Evolutionary conservation across 371 early-diverging fungal species (phyloP).

Genomic region (Blyttiomyces sp.): DNA sequence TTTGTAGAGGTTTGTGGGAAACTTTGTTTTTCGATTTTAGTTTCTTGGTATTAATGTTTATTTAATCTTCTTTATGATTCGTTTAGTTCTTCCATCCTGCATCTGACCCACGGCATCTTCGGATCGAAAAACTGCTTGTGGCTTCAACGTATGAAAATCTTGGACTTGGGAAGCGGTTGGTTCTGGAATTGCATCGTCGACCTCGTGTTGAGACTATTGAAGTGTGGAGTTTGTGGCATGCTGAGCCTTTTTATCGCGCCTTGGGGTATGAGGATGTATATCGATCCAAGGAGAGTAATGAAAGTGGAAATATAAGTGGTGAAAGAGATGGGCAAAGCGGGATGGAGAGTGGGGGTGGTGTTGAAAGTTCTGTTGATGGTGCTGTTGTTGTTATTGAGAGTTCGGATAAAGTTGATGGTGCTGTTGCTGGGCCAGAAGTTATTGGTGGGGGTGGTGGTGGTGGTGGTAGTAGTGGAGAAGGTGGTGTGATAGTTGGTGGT

Average conservation of each 20-base stretch:
- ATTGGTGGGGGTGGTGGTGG: not conserved
- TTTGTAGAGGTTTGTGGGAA: constrained; percentile 9
- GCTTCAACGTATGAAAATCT: constrained; percentile 18
- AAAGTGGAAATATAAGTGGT: no score
- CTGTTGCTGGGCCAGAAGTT: not conserved
- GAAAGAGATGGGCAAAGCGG: no score
- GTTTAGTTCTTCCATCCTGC: constrained; percentile 8
- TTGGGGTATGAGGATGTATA: constrained; percentile 21
- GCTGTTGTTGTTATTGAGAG: no score
- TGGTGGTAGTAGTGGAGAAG: not conserved
- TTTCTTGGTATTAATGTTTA: not conserved
- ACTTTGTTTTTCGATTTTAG: not conserved
- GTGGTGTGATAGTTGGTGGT: not conserved
- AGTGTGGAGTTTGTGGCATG: constrained; percentile 32
- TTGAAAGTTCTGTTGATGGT: no score
- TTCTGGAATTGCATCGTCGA: constrained; percentile 25
- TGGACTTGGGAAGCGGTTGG: constrained; percentile 21
- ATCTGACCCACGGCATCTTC: constrained; percentile 13
- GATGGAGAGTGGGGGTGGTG: no score
- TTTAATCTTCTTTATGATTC: no score
- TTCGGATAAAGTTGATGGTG: no score
- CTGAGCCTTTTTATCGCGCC: constrained; percentile 24
- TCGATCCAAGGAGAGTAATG: no score
- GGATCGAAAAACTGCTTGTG: constrained; percentile 27
- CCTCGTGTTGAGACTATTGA: constrained; percentile 20